Evolutionary conservation across 371 early-diverging fungal genomes (phyloP).

Genomic region (Haplosporangium sp.): DNA sequence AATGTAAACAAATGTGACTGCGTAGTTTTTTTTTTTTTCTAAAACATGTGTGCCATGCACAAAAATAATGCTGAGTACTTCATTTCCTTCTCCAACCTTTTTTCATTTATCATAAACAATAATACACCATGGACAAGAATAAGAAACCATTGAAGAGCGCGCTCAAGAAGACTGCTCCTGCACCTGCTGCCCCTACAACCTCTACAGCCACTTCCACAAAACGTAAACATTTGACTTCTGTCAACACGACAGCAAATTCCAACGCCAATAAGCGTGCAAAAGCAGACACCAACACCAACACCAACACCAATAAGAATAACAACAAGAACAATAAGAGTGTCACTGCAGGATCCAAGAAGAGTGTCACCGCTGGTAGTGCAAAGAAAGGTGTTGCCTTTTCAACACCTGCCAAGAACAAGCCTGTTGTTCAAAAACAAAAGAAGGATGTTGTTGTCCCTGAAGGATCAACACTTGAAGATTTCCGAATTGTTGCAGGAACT

Average conservation of each 20-base stretch:
- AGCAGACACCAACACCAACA: constrained; percentile 6
- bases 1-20: constrained; percentile 15
- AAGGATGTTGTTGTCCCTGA: constrained; percentile 52
- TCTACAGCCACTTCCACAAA: constrained; percentile 8
- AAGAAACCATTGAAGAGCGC: constrained; percentile 53
- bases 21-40: constrained; percentile 24
- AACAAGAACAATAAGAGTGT: constrained; percentile 9
- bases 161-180: constrained; percentile 36
- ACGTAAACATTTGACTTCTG: not conserved
- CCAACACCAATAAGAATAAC: not conserved
- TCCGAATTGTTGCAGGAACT: constrained; percentile 88
- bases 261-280: constrained; percentile 18
- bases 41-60: not conserved
- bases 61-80: not conserved
- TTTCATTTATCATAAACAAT: not conserved
- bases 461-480: constrained; percentile 61
- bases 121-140: constrained; percentile 27
- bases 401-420: constrained; percentile 20
- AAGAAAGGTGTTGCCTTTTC: constrained; percentile 7
- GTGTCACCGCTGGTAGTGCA: constrained; percentile 6
- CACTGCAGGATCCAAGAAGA: constrained; percentile 19
- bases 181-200: not conserved
- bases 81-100: not conserved
- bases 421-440: constrained; percentile 36
- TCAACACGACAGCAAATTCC: constrained; percentile 11